A percentile compares a stretch with the other conserved stretches of the same genome.
Evolutionary conservation across 139 green algal genomes (phyloP).

Genomic region (Protoeuglena noctilucae): DNA sequence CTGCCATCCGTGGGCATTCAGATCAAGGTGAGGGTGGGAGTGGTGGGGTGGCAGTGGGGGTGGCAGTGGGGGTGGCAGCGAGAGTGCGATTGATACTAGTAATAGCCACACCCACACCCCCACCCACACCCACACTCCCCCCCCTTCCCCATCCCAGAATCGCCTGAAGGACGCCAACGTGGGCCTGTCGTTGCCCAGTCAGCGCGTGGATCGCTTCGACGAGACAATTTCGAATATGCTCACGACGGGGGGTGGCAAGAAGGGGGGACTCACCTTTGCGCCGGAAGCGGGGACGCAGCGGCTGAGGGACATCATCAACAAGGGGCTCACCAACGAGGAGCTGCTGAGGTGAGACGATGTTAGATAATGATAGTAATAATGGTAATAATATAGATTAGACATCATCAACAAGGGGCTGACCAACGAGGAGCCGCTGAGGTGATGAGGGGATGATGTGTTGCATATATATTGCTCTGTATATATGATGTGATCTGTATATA

Average conservation of each 20-base stretch:
- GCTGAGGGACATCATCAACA: constrained; percentile 57
- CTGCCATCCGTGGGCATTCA: constrained; percentile 26
- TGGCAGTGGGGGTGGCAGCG: too few species aligned
- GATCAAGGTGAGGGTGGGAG: neutral
- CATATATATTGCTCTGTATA: too few species aligned
- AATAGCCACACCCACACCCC: too few species aligned
- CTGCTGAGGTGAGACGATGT: too few species aligned
- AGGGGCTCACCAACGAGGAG: constrained; percentile 54
- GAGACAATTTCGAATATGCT: constrained; percentile 56
- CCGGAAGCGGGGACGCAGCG: constrained; percentile 54
- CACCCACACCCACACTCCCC: too few species aligned
- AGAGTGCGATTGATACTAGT: too few species aligned
- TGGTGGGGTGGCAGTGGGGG: too few species aligned
- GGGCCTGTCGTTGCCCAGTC: constrained; percentile 39
- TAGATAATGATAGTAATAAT: too few species aligned
- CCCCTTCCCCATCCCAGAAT: too few species aligned
- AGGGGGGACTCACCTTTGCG: constrained; percentile 43
- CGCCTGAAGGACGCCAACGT: constrained; percentile 45
- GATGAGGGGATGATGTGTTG: too few species aligned
- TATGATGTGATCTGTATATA: too few species aligned
- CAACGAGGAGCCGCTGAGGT: constrained; percentile 53
- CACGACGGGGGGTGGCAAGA: constrained; percentile 15
- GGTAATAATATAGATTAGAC: too few species aligned
- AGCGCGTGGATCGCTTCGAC: constrained; percentile 59
- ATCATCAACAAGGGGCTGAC: constrained; percentile 62